Conservation (phyloP, 2,329 filamentous ascomycete species). For the Fusarium begoniae region DNA sequence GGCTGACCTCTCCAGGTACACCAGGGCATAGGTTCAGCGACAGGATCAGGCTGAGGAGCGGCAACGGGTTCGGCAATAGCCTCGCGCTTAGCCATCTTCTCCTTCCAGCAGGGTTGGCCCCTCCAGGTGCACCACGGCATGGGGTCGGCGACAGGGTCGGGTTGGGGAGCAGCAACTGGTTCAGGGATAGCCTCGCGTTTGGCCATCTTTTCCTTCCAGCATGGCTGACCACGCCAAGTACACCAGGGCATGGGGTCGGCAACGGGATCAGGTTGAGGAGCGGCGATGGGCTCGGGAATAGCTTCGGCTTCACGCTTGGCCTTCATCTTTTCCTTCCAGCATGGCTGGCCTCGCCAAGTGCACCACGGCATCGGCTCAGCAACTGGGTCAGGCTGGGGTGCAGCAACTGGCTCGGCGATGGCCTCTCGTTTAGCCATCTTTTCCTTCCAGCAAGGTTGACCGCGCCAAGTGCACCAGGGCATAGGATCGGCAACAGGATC, state of each 20-base stretch:
- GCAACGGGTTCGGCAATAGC: not conserved
- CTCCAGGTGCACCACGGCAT: conserved; percentile 8
- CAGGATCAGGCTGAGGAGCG: not conserved
- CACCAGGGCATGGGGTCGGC: conserved; percentile 42
- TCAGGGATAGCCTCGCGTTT: conserved; percentile 3
- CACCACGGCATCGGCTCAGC: conserved; percentile 12
- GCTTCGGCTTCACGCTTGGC: not conserved
- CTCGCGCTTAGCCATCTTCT: conserved; percentile 8
- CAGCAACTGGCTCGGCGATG: not conserved
- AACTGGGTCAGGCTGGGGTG: conserved; percentile 14
- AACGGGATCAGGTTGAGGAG: conserved; percentile 9
- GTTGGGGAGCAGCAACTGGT: not conserved
- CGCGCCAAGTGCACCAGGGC: conserved; percentile 7
- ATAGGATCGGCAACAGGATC: not conserved
- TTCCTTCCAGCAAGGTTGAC: conserved; percentile 13
- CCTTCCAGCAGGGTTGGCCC: conserved; percentile 18
- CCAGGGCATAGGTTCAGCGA: conserved; percentile 19
- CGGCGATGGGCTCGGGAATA: not conserved
- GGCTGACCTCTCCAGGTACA: conserved; percentile 51
- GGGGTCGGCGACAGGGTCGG: not conserved
- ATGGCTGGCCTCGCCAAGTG: not conserved
- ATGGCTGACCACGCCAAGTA: conserved; percentile 50
- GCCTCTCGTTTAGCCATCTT: not conserved
- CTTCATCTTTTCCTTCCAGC: conserved; percentile 13
- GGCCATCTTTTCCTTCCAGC: conserved; percentile 50